A percentile compares a stretch with the other conserved stretches of the same genome.
Evolutionary conservation across 805 yeast genomes (phyloP).

Genomic region (Spathaspora arborariae): DNA sequence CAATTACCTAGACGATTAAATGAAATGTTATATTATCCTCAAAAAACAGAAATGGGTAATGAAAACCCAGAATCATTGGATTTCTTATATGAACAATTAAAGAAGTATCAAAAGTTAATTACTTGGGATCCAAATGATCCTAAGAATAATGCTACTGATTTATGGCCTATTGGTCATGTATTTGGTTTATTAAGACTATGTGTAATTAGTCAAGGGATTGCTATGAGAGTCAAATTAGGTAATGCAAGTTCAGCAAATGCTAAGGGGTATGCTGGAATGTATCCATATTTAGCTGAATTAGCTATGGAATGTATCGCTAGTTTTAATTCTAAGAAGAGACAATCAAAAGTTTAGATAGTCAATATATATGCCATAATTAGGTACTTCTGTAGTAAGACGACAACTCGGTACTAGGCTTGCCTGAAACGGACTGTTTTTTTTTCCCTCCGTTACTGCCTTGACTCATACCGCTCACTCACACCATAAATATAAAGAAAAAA

Average conservation of each 20-base stretch:
- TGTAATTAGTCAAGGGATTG: constrained; percentile 61
- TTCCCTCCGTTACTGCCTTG: background rate
- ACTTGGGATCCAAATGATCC: constrained; percentile 31
- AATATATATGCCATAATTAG: background rate
- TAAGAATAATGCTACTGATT: constrained; percentile 40
- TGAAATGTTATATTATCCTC: constrained; percentile 21
- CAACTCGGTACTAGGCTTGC: background rate
- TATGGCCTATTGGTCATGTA: constrained; percentile 52
- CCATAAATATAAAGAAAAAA: background rate
- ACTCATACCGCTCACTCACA: constrained; percentile 1
- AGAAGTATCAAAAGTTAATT: constrained; percentile 19
- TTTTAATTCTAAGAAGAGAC: constrained; percentile 4
- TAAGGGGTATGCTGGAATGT: constrained; percentile 30
- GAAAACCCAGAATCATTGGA: constrained; percentile 24
- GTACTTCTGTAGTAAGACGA: background rate
- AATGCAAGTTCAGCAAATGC: constrained; percentile 55
- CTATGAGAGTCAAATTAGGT: constrained; percentile 49
- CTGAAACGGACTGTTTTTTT: background rate
- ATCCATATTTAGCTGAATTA: constrained; percentile 27
- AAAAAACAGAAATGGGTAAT: constrained; percentile 27
- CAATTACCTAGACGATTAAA: constrained; percentile 40
- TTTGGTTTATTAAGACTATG: constrained; percentile 53
- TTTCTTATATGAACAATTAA: constrained; percentile 22
- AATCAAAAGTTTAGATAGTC: background rate
- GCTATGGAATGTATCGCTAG: constrained; percentile 20